Base-by-base conservation (phyloP, 441 rosid species). In the Rhodomyrtus psidioides region DNA sequence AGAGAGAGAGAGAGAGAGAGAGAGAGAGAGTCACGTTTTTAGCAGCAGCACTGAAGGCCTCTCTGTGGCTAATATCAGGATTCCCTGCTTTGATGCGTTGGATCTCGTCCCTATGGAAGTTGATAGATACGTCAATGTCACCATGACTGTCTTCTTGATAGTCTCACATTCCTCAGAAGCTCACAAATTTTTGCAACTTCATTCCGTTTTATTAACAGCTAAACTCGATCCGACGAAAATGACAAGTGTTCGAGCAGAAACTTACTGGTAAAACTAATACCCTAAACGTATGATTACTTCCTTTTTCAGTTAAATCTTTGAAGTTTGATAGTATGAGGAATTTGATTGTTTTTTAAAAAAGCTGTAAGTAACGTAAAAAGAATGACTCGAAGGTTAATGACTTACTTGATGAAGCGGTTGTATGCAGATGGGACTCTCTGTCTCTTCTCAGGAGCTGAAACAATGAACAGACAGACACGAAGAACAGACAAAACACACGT, bases 41-140 rank as follows among this genome's bases (percentile, higher is more conserved):
- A 42, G 94, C 94, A 57, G 93, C 94, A 28, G 91, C 90, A 85
- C 93, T 92, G 65, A 92, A 92, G 13, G 92, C 94, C 87, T 92
- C 92, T 82, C 92, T 88, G 23, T 92, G 94, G 86, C 85, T 90
- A 17, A 91, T 92, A 14, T 91, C 89, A 55, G 94, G 94, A 86
- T 92, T 92, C n/a, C 87, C 89, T 24, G 86, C 88, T 86, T 92
- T 92, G 85, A 92, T 90, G 92, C 94, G 91, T 85, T 90, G 92
- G 84, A 92, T 92, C 90, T 92, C 94, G 59, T 91, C 93, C 92
- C 99, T 96, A 59, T 88, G 51, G 34, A 55, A 65, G 75, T 85
- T 19, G 86, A 83, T 83, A 54, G 82, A 82, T 53, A 65, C 76
- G 59, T 86, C 87, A 82, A 23, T 56, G 55, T 82, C 82, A 53